Percentiles rank a stretch among this genome's conserved stretches.
Conservation (phyloP, 1,139 yeast genomes). For the Sugiyamaella neomexicana region DNA sequence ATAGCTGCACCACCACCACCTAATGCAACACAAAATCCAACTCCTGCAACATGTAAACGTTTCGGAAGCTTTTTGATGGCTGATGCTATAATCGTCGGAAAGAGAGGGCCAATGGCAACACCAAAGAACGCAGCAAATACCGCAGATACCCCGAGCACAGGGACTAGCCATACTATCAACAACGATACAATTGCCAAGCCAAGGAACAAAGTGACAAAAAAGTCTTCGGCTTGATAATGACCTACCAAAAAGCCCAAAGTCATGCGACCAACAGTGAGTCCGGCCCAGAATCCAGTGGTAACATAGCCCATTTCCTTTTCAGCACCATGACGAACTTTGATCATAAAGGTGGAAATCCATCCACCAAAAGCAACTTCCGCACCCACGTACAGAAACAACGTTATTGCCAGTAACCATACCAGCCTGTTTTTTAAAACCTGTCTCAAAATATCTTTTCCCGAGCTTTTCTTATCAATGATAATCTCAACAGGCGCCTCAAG, state of each 20-base stretch:
- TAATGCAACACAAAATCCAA: constrained; percentile 72
- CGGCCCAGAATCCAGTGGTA: constrained; percentile 72
- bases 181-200: constrained; percentile 25
- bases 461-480: background rate
- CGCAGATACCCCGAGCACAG: constrained; percentile 31
- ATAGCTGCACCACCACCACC: constrained; percentile 77
- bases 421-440: constrained; percentile 51
- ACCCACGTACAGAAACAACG: constrained; percentile 64
- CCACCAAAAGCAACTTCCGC: constrained; percentile 69
- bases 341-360: constrained; percentile 65
- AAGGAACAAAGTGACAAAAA: constrained; percentile 27
- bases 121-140: constrained; percentile 57
- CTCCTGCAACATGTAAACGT: constrained; percentile 60
- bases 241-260: constrained; percentile 42
- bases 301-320: constrained; percentile 55
- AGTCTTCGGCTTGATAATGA: constrained; percentile 26
- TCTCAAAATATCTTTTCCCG: background rate
- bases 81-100: constrained; percentile 69
- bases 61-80: constrained; percentile 62
- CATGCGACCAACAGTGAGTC: constrained; percentile 62
- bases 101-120: constrained; percentile 71
- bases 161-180: constrained; percentile 32
- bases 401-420: constrained; percentile 59
- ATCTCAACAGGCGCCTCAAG: background rate
- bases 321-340: constrained; percentile 55